These are phyloP conservation scores for Podospora pseudocomata DNA, from an alignment of 495 filamentous ascomycete species.

Conservation along the genomic window DNA sequence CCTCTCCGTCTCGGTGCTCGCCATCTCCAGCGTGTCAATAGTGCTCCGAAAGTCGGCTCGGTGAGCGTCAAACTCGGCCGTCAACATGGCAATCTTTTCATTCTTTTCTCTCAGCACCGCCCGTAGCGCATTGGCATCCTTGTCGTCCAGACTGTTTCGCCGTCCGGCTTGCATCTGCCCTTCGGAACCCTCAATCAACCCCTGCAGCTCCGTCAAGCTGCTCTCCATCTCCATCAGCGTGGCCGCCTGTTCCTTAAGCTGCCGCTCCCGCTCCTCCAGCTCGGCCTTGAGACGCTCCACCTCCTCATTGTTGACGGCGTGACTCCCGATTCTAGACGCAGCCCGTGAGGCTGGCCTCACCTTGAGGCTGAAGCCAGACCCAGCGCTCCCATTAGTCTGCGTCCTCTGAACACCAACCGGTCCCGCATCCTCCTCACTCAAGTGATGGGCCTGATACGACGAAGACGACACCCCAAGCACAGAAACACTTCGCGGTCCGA, in stretches of 20 bases:
- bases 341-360: slow-evolving; percentile 49
- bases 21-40: slow-evolving; percentile 93
- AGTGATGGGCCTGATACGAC: slow-evolving; percentile 22
- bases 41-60: slow-evolving; percentile 95
- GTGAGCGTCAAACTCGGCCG: slow-evolving; percentile 91
- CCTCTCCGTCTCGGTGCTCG: slow-evolving; percentile 93
- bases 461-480: slow-evolving; percentile 45
- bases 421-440: slow-evolving; percentile 56
- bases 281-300: slow-evolving; percentile 61
- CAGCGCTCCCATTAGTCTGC: slow-evolving; percentile 49
- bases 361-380: slow-evolving; percentile 47
- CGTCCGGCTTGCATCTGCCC: slow-evolving; percentile 36
- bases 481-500: slow-evolving; percentile 53
- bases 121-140: slow-evolving; percentile 73
- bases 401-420: slow-evolving; percentile 51
- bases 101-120: slow-evolving; percentile 88
- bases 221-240: slow-evolving; percentile 82
- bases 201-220: slow-evolving; percentile 69
- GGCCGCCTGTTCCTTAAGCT: slow-evolving; percentile 80
- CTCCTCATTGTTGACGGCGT: slow-evolving; percentile 55
- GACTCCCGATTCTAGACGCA: slow-evolving; percentile 27
- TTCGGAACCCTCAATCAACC: slow-evolving; percentile 56
- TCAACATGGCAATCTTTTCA: slow-evolving; percentile 89
- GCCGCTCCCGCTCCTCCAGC: slow-evolving; percentile 78
- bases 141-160: slow-evolving; percentile 64